Percentiles rank a stretch among this genome's conserved stretches.
These are phyloP conservation scores for Pestalotiopsis sp. DNA, from an alignment of 2,329 filamentous ascomycete species.

Conservation along the genomic window DNA sequence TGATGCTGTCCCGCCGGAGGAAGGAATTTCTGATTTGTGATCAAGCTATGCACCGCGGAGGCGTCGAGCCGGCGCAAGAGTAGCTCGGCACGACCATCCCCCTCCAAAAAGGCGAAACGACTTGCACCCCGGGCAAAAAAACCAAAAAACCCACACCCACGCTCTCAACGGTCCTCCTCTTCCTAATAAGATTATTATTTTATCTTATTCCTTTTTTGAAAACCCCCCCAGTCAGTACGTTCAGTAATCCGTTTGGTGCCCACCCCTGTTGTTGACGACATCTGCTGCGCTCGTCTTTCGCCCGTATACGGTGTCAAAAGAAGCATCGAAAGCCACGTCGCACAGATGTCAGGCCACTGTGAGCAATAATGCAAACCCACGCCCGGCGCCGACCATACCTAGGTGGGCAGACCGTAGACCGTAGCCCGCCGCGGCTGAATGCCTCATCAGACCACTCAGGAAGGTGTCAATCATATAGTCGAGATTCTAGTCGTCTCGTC, in stretches of 20 bases:
- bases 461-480: background rate
- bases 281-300: background rate
- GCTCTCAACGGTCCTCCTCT: background rate
- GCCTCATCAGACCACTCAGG: background rate
- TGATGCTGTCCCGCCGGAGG: background rate
- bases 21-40: slow-evolving; percentile 9
- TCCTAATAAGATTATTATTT: background rate
- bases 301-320: background rate
- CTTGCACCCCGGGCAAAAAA: background rate
- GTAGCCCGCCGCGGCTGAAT: background rate
- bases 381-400: background rate
- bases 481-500: background rate
- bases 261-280: background rate
- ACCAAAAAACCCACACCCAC: background rate
- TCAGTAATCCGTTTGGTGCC: background rate
- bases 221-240: background rate
- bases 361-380: background rate
- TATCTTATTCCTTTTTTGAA: background rate
- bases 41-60: slow-evolving; percentile 7
- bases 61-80: background rate
- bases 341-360: background rate
- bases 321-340: background rate
- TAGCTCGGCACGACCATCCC: background rate
- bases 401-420: background rate
- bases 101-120: background rate